These are phyloP conservation scores for Nothomitra cinnamomea DNA, from an alignment of 2,329 filamentous ascomycete genomes.

Conservation along the genomic window DNA sequence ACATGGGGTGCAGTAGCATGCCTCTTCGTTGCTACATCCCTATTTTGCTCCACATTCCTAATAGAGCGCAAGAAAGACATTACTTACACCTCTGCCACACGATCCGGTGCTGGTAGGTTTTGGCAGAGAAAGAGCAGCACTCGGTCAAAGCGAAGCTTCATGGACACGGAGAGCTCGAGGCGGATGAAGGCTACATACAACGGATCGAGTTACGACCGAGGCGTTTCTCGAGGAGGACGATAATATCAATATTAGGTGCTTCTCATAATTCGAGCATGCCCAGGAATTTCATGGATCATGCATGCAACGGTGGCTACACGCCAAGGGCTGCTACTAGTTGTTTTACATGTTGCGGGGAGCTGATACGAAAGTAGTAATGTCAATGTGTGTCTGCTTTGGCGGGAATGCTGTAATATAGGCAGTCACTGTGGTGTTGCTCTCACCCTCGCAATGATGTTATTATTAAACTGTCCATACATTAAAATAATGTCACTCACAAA, in stretches of 20 bases:
- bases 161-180: slow-evolving; percentile 10
- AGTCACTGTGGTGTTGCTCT: no score
- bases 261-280: background rate
- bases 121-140: slow-evolving; percentile 9
- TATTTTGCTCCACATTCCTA: slow-evolving; percentile 42
- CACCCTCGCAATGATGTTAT: background rate
- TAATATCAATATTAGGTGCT: background rate
- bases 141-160: slow-evolving; percentile 15
- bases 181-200: slow-evolving; percentile 11
- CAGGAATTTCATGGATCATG: background rate
- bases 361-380: no score
- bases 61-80: slow-evolving; percentile 24
- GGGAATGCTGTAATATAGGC: no score
- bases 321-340: background rate
- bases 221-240: background rate
- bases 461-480: no score
- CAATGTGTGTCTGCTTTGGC: no score
- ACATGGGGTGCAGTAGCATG: slow-evolving; percentile 55
- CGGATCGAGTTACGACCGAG: background rate
- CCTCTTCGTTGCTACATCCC: slow-evolving; percentile 45
- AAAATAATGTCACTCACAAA: no score
- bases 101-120: slow-evolving; percentile 5
- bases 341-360: no score
- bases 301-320: no score
- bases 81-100: background rate